These are phyloP conservation scores for Ogataea ramenticola DNA, from an alignment of 805 yeast species.

Conservation along the genomic window DNA sequence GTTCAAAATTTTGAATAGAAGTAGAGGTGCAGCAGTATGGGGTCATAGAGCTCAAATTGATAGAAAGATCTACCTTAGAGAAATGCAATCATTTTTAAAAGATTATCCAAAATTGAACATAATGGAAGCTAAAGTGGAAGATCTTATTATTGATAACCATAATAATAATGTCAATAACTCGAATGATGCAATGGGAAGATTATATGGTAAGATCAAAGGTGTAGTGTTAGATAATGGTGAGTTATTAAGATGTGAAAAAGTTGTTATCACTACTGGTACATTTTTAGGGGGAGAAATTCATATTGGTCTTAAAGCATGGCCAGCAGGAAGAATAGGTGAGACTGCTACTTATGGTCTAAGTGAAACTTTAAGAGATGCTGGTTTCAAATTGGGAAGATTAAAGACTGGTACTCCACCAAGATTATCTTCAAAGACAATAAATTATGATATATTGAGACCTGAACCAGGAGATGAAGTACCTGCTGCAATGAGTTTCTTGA, in stretches of 20 bases:
- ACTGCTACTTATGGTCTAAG: slow-evolving; percentile 86
- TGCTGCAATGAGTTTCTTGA: slow-evolving; percentile 82
- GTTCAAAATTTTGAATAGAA: slow-evolving; percentile 75
- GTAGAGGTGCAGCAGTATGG: slow-evolving; percentile 96
- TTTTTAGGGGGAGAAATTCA: slow-evolving; percentile 93
- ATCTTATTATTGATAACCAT: slow-evolving; percentile 68
- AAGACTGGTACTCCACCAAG: slow-evolving; percentile 98
- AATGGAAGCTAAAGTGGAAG: slow-evolving; percentile 74
- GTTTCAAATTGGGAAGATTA: slow-evolving; percentile 79
- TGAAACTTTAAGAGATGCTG: slow-evolving; percentile 64
- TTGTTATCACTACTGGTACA: slow-evolving; percentile 93
- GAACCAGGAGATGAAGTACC: slow-evolving; percentile 85
- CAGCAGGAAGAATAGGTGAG: slow-evolving; percentile 94
- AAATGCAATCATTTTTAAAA: slow-evolving; percentile 67
- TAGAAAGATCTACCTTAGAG: slow-evolving; percentile 63
- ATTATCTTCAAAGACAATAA: slow-evolving; percentile 61
- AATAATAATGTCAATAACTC: slow-evolving; percentile 13
- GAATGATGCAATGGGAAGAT: slow-evolving; percentile 30
- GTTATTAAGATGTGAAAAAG: slow-evolving; percentile 51
- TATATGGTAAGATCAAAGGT: slow-evolving; percentile 51
- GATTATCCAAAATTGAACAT: slow-evolving; percentile 52
- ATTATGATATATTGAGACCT: slow-evolving; percentile 52
- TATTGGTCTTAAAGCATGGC: slow-evolving; percentile 70
- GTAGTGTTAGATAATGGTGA: slow-evolving; percentile 65
- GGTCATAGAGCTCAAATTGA: slow-evolving; percentile 98